A percentile compares a stretch with the other conserved stretches of the same genome.
These are phyloP conservation scores for Paramecium primaurelia DNA, from an alignment of 73 alveolate species.

Conservation along the genomic window DNA sequence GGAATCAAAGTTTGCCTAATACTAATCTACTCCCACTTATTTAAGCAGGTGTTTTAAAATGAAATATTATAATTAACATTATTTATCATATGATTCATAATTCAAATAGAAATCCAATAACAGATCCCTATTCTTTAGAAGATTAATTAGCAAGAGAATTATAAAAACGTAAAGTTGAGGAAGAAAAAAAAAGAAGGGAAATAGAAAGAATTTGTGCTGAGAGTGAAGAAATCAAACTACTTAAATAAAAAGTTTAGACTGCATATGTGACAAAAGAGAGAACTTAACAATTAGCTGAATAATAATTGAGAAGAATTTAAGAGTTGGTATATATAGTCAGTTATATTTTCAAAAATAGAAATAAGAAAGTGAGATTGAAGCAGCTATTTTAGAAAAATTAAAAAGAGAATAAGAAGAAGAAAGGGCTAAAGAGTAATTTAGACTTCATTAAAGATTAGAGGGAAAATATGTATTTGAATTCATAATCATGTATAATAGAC, in stretches of 20 bases:
- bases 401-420: conserved; percentile 48
- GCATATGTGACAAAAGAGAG: conserved; percentile 61
- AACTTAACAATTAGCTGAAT: conserved; percentile 55
- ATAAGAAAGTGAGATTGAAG: conserved; percentile 57
- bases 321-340: conserved; percentile 26
- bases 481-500: neutral
- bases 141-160: conserved; percentile 59
- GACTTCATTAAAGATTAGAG: conserved; percentile 43
- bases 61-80: neutral
- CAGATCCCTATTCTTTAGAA: conserved; percentile 47
- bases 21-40: neutral
- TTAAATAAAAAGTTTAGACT: conserved; percentile 52
- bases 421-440: conserved; percentile 25
- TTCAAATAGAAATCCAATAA: neutral
- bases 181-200: conserved; percentile 56
- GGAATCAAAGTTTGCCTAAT: conserved; percentile 33
- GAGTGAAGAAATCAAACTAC: conserved; percentile 55
- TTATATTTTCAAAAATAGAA: conserved; percentile 43
- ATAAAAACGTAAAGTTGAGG: conserved; percentile 59
- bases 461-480: conserved; percentile 51
- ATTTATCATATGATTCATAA: neutral
- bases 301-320: conserved; percentile 44
- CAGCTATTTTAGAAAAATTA: conserved; percentile 36
- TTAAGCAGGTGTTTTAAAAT: neutral
- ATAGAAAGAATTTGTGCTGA: conserved; percentile 60